These are phyloP conservation scores for Botrytis porri DNA, from an alignment of 2,329 filamentous ascomycete species.

Conservation along the genomic window DNA sequence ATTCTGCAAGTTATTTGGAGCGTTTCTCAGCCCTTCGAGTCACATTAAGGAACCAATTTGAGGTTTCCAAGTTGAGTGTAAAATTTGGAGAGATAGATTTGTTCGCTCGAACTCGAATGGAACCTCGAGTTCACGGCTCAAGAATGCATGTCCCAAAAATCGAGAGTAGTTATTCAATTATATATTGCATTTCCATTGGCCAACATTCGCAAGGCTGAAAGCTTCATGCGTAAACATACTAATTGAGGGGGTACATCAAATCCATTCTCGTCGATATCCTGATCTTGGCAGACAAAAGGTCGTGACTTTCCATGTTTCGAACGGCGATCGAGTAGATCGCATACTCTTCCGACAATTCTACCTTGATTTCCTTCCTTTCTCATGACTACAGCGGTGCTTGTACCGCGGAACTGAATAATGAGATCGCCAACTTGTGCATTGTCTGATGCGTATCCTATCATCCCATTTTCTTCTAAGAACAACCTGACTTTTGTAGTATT, in stretches of 20 bases:
- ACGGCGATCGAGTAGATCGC: slow-evolving; percentile 4
- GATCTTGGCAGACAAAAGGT: slow-evolving; percentile 6
- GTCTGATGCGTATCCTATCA: slow-evolving; percentile 16
- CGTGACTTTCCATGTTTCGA: slow-evolving; percentile 4
- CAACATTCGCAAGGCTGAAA: slow-evolving; percentile 3
- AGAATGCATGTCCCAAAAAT: not conserved
- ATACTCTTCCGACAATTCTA: slow-evolving; percentile 7
- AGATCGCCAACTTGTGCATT: slow-evolving; percentile 2
- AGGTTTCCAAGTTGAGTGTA: not conserved
- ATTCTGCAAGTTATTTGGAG: no score
- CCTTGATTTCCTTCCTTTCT: not conserved
- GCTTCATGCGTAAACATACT: slow-evolving; percentile 15
- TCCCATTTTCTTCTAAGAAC: slow-evolving; percentile 18
- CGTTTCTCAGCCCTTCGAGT: not conserved
- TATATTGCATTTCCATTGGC: not conserved
- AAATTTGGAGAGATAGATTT: not conserved
- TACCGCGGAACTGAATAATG: slow-evolving; percentile 12
- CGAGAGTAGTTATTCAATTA: not conserved
- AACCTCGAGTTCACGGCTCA: not conserved
- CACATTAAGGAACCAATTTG: not conserved
- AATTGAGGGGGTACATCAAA: slow-evolving; percentile 5
- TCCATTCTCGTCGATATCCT: slow-evolving; percentile 5
- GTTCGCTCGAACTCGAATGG: not conserved
- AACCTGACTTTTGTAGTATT: not conserved
- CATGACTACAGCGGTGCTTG: slow-evolving; percentile 9